Conservation (phyloP, 2,329 filamentous ascomycete genomes). For the Trichoderma sp. region DNA sequence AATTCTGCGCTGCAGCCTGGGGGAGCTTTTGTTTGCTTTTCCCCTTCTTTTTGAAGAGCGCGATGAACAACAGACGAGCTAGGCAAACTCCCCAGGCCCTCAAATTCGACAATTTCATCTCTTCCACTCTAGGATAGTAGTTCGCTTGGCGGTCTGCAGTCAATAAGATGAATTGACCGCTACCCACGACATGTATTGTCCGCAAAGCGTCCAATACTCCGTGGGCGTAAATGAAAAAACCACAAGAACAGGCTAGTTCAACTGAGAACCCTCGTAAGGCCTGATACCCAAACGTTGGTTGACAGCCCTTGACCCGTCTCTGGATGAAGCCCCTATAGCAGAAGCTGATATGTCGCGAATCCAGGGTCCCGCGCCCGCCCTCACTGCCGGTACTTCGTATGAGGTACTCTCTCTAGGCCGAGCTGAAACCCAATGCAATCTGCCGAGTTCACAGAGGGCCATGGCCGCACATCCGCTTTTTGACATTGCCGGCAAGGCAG, state of each 20-base stretch:
- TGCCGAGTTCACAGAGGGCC: not conserved
- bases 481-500: not conserved
- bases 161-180: not conserved
- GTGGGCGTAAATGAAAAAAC: not conserved
- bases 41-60: not conserved
- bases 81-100: not conserved
- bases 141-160: not conserved
- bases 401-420: not conserved
- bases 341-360: not conserved
- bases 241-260: not conserved
- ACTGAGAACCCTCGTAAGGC: slow-evolving; percentile 9
- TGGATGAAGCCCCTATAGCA: not conserved
- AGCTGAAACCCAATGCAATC: not conserved
- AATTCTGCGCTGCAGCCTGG: not conserved
- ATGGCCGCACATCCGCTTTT: slow-evolving; percentile 1
- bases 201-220: not conserved
- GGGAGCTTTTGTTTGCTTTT: not conserved
- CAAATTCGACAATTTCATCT: not conserved
- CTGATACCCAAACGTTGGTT: slow-evolving; percentile 11
- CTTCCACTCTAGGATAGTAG: not conserved
- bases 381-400: not conserved
- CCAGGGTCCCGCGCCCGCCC: not conserved
- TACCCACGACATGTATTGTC: not conserved
- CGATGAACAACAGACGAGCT: not conserved
- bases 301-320: not conserved